Base-by-base conservation (phyloP, 2,329 filamentous ascomycete species). In the Stagonosporopsis vannaccii region DNA sequence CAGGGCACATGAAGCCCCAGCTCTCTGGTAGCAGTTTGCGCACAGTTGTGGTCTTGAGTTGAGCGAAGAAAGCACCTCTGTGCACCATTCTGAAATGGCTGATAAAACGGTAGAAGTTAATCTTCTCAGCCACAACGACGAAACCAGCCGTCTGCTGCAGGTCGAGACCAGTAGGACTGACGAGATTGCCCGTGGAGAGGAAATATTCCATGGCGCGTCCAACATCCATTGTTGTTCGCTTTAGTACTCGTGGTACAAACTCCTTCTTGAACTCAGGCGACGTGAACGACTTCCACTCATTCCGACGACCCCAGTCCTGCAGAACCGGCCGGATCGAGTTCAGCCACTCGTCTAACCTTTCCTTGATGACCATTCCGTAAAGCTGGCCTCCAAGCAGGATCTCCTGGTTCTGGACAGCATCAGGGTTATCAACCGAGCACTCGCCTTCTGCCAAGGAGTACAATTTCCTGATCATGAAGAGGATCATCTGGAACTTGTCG, bases 1-100 rank as follows among this genome's bases (percentile, higher is more conserved):
- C 94, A 17, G 95, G 95, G 72, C 95, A 99, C 65, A 99, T 82
- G 79, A 97, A 99, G 7, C 95, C 95, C 95, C 95, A 99, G 66
- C 92, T 97, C 74, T 99, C 95, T 2, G 95, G 95, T 19, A 98
- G 80, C 66, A 99, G 81, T 77, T 98, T 99, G 80, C 95, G 87
- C 46, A 99, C 95, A 0, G 95, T 95, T 0, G 95, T 99, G 0
- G 95, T 99, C 79, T 97, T 98, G 62, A 99, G 80, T 75, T 98
- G 91, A 3, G 95, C 95, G 76, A 99, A 99, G 85, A 99, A 99
- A 74, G 92, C 95, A 82, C 95, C 95, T 87, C 95, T 88, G 80
- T 99, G 95, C 55, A 99, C 92, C 92, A 97, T 97, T 65, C 95
- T 90, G 84, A 99, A 99, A 77, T 99, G 95, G 77, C 91, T 95